Evolutionary conservation across 495 filamentous ascomycete genomes (phyloP).

Genomic region (Xylaria sp.): DNA sequence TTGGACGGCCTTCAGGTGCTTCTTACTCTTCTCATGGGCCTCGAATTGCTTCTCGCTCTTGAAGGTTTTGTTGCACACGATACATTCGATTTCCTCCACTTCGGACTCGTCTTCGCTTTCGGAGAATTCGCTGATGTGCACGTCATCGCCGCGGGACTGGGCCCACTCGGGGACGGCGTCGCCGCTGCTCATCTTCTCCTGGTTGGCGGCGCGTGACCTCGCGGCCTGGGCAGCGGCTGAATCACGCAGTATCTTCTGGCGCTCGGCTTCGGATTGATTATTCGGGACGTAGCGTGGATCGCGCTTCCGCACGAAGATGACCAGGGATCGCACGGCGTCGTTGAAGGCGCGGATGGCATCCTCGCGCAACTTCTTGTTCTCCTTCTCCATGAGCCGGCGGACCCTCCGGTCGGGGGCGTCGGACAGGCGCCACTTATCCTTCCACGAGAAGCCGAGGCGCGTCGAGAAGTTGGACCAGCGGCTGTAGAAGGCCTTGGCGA

Average conservation of each 20-base stretch:
- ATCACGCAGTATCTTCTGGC: constrained; percentile 79
- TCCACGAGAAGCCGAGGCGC: constrained; percentile 86
- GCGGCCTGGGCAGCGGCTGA: constrained; percentile 85
- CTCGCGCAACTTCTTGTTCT: constrained; percentile 87
- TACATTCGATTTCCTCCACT: constrained; percentile 78
- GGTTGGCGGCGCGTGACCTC: constrained; percentile 79
- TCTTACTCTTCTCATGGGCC: constrained; percentile 96
- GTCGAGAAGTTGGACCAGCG: constrained; percentile 85
- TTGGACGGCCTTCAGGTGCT: constrained; percentile 85
- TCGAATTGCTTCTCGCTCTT: constrained; percentile 92
- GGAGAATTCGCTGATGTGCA: constrained; percentile 50
- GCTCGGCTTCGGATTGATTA: constrained; percentile 75
- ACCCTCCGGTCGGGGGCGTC: constrained; percentile 88
- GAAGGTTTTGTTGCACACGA: constrained; percentile 90
- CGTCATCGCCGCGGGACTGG: constrained; percentile 56
- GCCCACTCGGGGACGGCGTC: constrained; percentile 82
- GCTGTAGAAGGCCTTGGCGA: constrained; percentile 82
- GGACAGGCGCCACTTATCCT: constrained; percentile 77
- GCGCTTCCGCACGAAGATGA: constrained; percentile 89
- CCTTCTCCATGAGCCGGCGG: constrained; percentile 90
- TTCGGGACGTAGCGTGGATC: constrained; percentile 80
- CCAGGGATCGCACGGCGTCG: constrained; percentile 84
- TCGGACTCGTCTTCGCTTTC: constrained; percentile 63
- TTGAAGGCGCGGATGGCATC: constrained; percentile 88
- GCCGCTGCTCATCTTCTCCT: constrained; percentile 68